Conservation (phyloP, 1,284 basidiomycete species). For the Schizophyllum commune region DNA sequence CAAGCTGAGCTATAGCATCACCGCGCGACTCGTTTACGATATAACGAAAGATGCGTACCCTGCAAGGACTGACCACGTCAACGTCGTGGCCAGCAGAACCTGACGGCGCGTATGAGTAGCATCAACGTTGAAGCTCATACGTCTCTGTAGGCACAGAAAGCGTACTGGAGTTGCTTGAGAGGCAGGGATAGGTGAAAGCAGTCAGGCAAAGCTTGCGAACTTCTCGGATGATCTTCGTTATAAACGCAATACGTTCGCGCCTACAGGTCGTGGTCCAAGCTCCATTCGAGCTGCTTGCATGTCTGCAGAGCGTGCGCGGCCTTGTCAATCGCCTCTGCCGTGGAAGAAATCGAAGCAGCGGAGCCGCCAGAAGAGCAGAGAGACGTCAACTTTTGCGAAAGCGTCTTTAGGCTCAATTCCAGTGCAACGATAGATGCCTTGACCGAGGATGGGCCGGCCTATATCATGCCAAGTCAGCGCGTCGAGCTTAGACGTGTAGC, state of each 20-base stretch:
- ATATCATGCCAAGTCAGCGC: background rate
- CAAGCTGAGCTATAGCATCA: background rate
- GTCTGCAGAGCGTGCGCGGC: constrained; percentile 55
- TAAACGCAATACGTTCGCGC: no score
- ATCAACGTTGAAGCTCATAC: no score
- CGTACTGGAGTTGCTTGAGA: background rate
- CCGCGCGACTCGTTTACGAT: background rate
- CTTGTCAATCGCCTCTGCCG: constrained; percentile 65
- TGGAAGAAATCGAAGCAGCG: constrained; percentile 41
- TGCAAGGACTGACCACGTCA: no score
- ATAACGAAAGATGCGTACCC: background rate
- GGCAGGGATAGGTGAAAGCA: no score
- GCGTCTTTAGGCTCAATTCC: constrained; percentile 40
- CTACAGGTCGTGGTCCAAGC: background rate
- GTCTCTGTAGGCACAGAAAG: background rate
- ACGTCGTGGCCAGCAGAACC: no score
- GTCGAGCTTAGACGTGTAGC: constrained; percentile 22
- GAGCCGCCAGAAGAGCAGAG: constrained; percentile 38
- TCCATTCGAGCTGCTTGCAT: constrained; percentile 48
- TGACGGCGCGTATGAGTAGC: no score
- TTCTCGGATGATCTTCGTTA: no score
- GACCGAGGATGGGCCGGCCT: background rate
- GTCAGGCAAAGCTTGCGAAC: no score
- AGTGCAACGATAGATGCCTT: constrained; percentile 36
- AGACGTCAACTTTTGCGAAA: constrained; percentile 45